Evolutionary conservation across 1,284 basidiomycete species (phyloP).

Genomic region (Fomitopsis palustris): DNA sequence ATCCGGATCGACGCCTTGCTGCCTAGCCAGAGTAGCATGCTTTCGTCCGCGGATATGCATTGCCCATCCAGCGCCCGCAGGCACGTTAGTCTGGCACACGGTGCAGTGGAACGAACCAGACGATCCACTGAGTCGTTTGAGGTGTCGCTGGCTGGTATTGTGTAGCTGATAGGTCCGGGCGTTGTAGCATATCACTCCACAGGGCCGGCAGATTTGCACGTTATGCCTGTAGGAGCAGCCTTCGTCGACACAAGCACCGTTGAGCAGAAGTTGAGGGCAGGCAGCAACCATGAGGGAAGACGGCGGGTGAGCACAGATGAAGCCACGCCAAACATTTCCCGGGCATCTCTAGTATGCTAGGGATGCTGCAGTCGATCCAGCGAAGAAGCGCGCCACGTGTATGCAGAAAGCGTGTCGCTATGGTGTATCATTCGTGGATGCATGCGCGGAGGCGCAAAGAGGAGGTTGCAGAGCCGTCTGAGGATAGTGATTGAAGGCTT

Average conservation of each 20-base stretch:
- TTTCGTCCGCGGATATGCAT: conserved; percentile 5
- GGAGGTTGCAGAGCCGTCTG: no score
- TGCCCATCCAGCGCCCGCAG: neutral
- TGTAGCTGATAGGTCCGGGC: conserved; percentile 8
- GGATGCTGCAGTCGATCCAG: neutral
- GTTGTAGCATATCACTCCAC: conserved; percentile 14
- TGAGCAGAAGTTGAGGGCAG: conserved; percentile 12
- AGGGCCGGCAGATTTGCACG: conserved; percentile 13
- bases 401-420: no score
- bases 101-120: neutral
- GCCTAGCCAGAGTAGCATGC: neutral
- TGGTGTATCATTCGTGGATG: no score
- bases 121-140: neutral
- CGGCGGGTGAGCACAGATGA: no score
- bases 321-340: no score
- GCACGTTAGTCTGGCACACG: conserved; percentile 5
- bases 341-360: neutral
- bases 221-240: conserved; percentile 13
- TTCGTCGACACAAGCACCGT: conserved; percentile 6
- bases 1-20: neutral
- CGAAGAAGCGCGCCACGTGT: neutral
- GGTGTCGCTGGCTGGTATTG: conserved; percentile 6
- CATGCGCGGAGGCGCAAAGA: no score
- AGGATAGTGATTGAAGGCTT: no score
- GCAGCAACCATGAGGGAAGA: conserved; percentile 3